Conservation (phyloP, 208 protist genomes). For the Acanthamoeba divionensis region DNA sequence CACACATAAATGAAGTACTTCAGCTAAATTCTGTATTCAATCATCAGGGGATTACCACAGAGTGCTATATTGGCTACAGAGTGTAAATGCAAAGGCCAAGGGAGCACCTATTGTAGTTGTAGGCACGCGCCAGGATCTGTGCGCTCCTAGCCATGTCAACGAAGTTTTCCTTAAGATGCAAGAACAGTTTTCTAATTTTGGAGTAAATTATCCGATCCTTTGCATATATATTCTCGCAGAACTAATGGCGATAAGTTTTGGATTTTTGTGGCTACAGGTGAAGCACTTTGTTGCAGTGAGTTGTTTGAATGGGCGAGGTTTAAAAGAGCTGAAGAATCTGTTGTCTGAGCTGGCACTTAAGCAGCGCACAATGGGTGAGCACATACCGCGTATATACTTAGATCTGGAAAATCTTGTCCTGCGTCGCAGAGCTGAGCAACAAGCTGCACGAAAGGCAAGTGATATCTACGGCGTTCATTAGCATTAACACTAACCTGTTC, state of each 20-base stretch:
- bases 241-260: too few relatives aligned
- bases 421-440: neutral
- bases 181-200: slow-evolving; percentile 31
- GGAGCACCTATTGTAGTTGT: slow-evolving; percentile 28
- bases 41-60: neutral
- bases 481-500: too few relatives aligned
- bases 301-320: neutral
- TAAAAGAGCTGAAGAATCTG: neutral
- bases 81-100: slow-evolving; percentile 1
- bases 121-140: neutral
- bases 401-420: slow-evolving; percentile 1
- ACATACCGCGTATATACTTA: slow-evolving; percentile 10
- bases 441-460: neutral
- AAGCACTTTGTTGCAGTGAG: neutral
- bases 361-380: slow-evolving; percentile 44
- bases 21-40: too few relatives aligned
- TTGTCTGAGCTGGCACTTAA: slow-evolving; percentile 26
- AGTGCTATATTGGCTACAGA: slow-evolving; percentile 39
- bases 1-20: too few relatives aligned
- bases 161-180: slow-evolving; percentile 31
- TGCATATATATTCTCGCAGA: too few relatives aligned
- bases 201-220: too few relatives aligned
- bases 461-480: too few relatives aligned
- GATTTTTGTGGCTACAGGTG: too few relatives aligned
- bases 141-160: neutral